phyloP scores from a whole-genome alignment of 805 yeast species.

The Torulaspora maleeae region DNA sequence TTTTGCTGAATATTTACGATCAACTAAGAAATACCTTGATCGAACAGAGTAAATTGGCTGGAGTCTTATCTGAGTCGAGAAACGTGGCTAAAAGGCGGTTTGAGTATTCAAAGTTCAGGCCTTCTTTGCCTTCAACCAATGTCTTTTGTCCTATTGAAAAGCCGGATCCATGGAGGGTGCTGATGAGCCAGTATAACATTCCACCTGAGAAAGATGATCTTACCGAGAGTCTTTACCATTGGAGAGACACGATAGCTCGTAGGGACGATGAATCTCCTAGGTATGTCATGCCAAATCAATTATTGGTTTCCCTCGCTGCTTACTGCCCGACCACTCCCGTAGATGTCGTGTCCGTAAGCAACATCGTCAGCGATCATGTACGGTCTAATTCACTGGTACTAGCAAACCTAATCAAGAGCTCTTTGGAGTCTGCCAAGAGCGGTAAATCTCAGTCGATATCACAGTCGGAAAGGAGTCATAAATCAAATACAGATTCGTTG shows the following conservation, averaged over 20 bases:
- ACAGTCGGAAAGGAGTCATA: neutral
- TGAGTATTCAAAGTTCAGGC: constrained; percentile 69
- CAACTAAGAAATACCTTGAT: constrained; percentile 60
- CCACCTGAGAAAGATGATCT: constrained; percentile 50
- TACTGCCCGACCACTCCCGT: constrained; percentile 54
- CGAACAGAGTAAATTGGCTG: constrained; percentile 46
- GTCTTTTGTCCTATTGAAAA: constrained; percentile 51
- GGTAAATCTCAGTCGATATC: neutral
- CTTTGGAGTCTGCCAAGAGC: constrained; percentile 30
- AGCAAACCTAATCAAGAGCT: constrained; percentile 50
- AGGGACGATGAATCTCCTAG: constrained; percentile 77
- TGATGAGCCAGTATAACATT: constrained; percentile 63
- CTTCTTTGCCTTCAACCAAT: constrained; percentile 26
- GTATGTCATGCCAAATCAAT: constrained; percentile 77
- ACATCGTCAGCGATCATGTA: constrained; percentile 49
- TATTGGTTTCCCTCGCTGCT: constrained; percentile 57
- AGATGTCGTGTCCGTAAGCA: constrained; percentile 48
- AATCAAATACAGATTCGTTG: neutral
- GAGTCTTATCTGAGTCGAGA: constrained; percentile 69
- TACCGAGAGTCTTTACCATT: constrained; percentile 58
- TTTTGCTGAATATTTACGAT: constrained; percentile 74
- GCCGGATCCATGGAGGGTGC: constrained; percentile 59
- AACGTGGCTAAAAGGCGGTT: constrained; percentile 75
- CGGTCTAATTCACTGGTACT: constrained; percentile 54
- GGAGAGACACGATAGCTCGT: constrained; percentile 83